A percentile compares a stretch with the other conserved stretches of the same genome.
These are phyloP conservation scores for Thielaviopsis musarum DNA, from an alignment of 2,329 filamentous ascomycete genomes.

Conservation along the genomic window DNA sequence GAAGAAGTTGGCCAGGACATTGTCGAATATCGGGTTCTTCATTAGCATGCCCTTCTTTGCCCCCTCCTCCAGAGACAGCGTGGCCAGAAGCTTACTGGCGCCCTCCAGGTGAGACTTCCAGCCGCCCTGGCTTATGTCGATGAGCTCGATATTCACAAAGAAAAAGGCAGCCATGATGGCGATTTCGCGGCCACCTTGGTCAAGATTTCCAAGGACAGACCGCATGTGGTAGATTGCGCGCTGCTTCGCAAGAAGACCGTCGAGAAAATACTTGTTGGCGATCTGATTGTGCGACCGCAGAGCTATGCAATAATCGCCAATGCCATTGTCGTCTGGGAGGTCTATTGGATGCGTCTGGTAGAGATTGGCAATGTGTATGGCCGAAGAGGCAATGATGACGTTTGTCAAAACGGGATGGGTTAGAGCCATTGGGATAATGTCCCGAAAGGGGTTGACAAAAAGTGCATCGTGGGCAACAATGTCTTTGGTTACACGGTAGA, in stretches of 20 bases:
- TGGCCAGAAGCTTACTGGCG: constrained; percentile 25
- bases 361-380: constrained; percentile 31
- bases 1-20: constrained; percentile 31
- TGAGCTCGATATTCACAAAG: constrained; percentile 34
- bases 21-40: constrained; percentile 22
- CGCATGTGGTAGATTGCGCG: constrained; percentile 28
- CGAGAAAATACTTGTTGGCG: constrained; percentile 25
- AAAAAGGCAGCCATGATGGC: constrained; percentile 32
- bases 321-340: constrained; percentile 19
- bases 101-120: constrained; percentile 32
- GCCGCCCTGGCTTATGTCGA: constrained; percentile 28
- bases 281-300: constrained; percentile 23
- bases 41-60: constrained; percentile 15
- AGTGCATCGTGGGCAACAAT: constrained; percentile 32
- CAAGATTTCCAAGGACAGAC: constrained; percentile 22
- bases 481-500: constrained; percentile 34
- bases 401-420: constrained; percentile 29
- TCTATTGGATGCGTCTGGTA: constrained; percentile 21
- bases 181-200: constrained; percentile 27
- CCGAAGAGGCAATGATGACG: constrained; percentile 32
- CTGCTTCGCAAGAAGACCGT: constrained; percentile 31
- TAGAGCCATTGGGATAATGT: constrained; percentile 30
- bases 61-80: constrained; percentile 19
- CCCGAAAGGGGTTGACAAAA: constrained; percentile 30
- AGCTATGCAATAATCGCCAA: constrained; percentile 21